Evolutionary conservation across 257 asterid species (phyloP).

Genomic region (Petunia axillaris): DNA sequence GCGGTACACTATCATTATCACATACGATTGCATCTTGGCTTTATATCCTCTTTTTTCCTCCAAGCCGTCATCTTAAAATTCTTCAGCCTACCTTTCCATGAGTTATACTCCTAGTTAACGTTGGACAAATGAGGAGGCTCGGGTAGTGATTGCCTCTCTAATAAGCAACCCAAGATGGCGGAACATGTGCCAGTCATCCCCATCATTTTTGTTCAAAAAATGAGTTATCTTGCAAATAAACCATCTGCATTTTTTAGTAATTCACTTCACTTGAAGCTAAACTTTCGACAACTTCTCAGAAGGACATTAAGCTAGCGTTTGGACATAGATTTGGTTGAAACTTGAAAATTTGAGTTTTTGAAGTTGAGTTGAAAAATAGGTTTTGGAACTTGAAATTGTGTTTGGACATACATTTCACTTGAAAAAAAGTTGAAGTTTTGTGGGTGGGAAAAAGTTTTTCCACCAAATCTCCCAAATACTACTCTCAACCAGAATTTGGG

Average conservation of each 20-base stretch:
- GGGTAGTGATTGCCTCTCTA: constrained; percentile 14
- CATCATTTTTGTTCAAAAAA: constrained; percentile 1
- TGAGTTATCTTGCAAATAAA: constrained; percentile 14
- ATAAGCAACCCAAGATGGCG: not conserved
- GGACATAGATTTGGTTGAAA: too few species aligned
- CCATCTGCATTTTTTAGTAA: not conserved
- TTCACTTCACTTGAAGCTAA: not conserved
- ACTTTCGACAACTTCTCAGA: not conserved
- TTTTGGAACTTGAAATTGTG: too few species aligned
- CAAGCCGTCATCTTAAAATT: not conserved
- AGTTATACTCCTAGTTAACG: constrained; percentile 11
- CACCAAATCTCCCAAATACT: too few species aligned
- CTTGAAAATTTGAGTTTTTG: too few species aligned
- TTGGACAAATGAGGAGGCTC: constrained; percentile 9
- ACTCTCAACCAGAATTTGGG: too few species aligned
- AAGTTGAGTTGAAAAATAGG: too few species aligned
- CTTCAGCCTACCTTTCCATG: not conserved
- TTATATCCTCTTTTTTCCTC: constrained; percentile 17
- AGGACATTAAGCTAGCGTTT: not conserved
- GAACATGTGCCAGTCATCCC: not conserved
- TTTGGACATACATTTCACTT: too few species aligned
- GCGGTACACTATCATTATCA: not conserved
- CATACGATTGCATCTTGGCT: not conserved
- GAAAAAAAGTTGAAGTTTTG: too few species aligned
- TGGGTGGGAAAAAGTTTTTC: too few species aligned